Base-by-base conservation (phyloP, 225 moss, liverwort and hornwort species). In the Antitrichia curtipendula region DNA sequence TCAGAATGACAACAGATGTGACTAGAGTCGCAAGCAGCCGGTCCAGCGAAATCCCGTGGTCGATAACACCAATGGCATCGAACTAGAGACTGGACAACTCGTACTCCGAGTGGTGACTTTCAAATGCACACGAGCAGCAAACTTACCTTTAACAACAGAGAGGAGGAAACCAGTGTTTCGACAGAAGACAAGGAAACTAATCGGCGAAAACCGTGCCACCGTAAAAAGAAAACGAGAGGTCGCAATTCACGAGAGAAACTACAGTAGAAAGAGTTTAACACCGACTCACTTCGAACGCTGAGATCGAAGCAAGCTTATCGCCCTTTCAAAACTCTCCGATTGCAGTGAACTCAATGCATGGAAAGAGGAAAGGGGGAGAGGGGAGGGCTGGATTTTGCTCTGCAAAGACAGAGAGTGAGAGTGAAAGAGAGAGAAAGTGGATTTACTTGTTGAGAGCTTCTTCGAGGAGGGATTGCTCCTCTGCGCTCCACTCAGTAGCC, bases 371-470 rank as follows among this genome's bases (percentile, higher is more conserved):
- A n/a, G 23, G n/a, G 22, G 45, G 50, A 15, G 50, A 15, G 27
- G 45, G 31, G 31, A 36, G 24, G 12, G 71, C 68, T 20, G 69
- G 87, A 78, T 54, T 82, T 52, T 36, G 69, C 64, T 77, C 81
- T 49, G 40, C 40, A 78, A 58, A 34, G 58, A 36, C 14, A 62
- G 14, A 38, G 75, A 64, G 80, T n/a, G 68, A 52, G 8, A 22
- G 43, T 21, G 45, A 32, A n/a, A 36, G 21, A 68, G 53, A 66
- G 52, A 82, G 74, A 76, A 2, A 75, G 75, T 21, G 52, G 64
- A 84, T 91, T 81, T 81, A 91, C 91, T 89, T 91, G 81, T 40
- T 89, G 38, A 91, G 89, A 74, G 89, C 84, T 53, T 89, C 91
- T 32, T 91, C 89, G 62, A 91, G 89, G 40, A 84, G 72, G 31